phyloP scores from a whole-genome alignment of 2,329 filamentous ascomycete species.

The Plenodomus lindquistii region DNA sequence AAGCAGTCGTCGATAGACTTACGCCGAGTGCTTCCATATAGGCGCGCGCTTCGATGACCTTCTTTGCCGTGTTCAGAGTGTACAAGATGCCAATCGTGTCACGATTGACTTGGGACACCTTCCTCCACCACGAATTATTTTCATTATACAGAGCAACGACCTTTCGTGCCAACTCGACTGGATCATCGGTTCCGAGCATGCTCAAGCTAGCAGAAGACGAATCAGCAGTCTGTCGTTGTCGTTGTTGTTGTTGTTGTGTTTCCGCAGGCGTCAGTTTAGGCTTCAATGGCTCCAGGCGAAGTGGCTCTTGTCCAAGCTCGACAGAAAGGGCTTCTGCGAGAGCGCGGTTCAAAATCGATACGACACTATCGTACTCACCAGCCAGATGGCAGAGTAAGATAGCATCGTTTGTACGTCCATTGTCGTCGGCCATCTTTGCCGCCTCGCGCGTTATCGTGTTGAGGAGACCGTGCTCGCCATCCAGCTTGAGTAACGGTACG shows the following conservation, averaged over 20 bases:
- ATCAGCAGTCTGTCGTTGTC: conserved; percentile 15
- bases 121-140: conserved; percentile 63
- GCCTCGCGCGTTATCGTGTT: conserved; percentile 91
- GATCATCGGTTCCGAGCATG: conserved; percentile 69
- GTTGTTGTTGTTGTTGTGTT: conserved; percentile 38
- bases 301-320: conserved; percentile 79
- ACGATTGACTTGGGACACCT: conserved; percentile 62
- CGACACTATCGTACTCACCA: conserved; percentile 93
- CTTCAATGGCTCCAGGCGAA: conserved; percentile 79
- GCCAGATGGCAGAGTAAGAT: conserved; percentile 94
- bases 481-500: conserved; percentile 76
- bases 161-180: conserved; percentile 63
- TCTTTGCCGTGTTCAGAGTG: conserved; percentile 64
- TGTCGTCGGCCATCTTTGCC: conserved; percentile 90
- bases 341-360: conserved; percentile 84
- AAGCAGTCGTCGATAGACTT: conserved; percentile 46
- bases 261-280: conserved; percentile 57
- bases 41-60: conserved; percentile 59
- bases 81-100: conserved; percentile 64
- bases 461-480: conserved; percentile 81
- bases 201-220: conserved; percentile 57
- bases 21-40: conserved; percentile 68
- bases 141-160: conserved; percentile 66
- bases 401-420: conserved; percentile 88
- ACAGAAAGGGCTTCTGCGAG: conserved; percentile 87